Evolutionary conservation across 768 basidiomycete genomes (phyloP).

Genomic region (Podaxis rugospora): DNA sequence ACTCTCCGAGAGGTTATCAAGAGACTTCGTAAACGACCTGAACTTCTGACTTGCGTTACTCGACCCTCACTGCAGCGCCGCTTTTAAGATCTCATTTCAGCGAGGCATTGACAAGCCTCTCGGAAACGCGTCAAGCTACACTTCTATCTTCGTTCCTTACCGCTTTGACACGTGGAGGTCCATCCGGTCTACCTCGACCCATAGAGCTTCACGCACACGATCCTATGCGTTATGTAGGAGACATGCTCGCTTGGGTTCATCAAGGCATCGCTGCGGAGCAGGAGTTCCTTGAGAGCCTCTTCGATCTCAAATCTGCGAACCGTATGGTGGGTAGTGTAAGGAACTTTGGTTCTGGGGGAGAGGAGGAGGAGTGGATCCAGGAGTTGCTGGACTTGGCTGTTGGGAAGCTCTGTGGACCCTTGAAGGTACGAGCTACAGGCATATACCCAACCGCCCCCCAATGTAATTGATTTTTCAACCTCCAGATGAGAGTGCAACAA

Average conservation of each 20-base stretch:
- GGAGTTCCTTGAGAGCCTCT: conserved; percentile 88
- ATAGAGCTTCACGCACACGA: conserved; percentile 99
- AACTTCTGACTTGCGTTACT: conserved; percentile 61
- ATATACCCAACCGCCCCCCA: not conserved
- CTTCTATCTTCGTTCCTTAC: conserved; percentile 80
- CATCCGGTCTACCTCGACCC: conserved; percentile 79
- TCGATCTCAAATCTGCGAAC: conserved; percentile 59
- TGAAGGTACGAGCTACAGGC: conserved; percentile 53
- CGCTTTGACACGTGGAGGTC: conserved; percentile 86
- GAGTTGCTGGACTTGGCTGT: conserved; percentile 83
- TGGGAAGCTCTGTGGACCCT: conserved; percentile 78
- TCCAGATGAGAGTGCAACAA: conserved; percentile 84
- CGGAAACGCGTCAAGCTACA: conserved; percentile 77
- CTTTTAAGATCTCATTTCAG: conserved; percentile 18
- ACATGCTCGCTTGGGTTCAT: conserved; percentile 99
- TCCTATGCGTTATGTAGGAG: conserved; percentile 92
- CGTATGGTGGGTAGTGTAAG: conserved; percentile 78
- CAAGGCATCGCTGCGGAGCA: conserved; percentile 93
- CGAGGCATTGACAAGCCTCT: conserved; percentile 73
- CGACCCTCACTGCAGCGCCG: not conserved
- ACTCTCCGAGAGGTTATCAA: conserved; percentile 69
- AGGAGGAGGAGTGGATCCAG: conserved; percentile 72
- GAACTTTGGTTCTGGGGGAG: conserved; percentile 41
- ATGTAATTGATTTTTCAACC: not conserved
- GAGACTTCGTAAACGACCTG: conserved; percentile 72